Percentiles rank a stretch among this genome's conserved stretches.
phyloP scores from a whole-genome alignment of 768 basidiomycete genomes.

The Podaxis sp. region DNA sequence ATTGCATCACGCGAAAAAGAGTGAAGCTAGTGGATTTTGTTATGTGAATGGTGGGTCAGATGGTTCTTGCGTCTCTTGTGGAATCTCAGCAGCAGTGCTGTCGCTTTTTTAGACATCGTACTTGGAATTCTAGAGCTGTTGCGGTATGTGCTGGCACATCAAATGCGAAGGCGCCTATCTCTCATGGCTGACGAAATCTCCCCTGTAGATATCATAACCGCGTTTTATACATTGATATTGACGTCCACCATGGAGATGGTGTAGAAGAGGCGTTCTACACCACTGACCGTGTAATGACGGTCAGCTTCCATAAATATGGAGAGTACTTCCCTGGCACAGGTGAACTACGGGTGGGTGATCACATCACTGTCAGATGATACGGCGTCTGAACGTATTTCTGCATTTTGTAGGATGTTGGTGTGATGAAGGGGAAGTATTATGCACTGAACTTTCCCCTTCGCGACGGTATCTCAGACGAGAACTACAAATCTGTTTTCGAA shows the following conservation, averaged over 20 bases:
- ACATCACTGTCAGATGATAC: conserved; percentile 3
- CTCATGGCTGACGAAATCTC: conserved; percentile 1
- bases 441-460: conserved; percentile 92
- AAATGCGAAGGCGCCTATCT: neutral
- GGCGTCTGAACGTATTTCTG: conserved; percentile 12
- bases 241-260: conserved; percentile 98
- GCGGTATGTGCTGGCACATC: conserved; percentile 43
- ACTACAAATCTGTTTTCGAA: conserved; percentile 93
- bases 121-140: conserved; percentile 94
- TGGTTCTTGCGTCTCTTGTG: neutral
- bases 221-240: conserved; percentile 97
- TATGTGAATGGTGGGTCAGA: conserved; percentile 84
- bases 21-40: conserved; percentile 98
- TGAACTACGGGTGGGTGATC: conserved; percentile 74
- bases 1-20: conserved; percentile 98
- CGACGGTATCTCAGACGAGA: conserved; percentile 94
- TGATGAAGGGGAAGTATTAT: conserved; percentile 93
- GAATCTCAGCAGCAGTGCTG: neutral
- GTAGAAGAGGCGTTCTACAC: conserved; percentile 99
- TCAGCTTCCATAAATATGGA: conserved; percentile 97
- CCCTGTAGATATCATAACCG: conserved; percentile 81
- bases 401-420: conserved; percentile 74
- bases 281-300: conserved; percentile 98
- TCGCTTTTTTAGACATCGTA: conserved; percentile 76
- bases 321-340: conserved; percentile 99